Evolutionary conservation across 225 moss, liverwort and hornwort species (phyloP), one percentile per base, ranked within the genome.

Genomic region (Neckera pumila): DNA sequence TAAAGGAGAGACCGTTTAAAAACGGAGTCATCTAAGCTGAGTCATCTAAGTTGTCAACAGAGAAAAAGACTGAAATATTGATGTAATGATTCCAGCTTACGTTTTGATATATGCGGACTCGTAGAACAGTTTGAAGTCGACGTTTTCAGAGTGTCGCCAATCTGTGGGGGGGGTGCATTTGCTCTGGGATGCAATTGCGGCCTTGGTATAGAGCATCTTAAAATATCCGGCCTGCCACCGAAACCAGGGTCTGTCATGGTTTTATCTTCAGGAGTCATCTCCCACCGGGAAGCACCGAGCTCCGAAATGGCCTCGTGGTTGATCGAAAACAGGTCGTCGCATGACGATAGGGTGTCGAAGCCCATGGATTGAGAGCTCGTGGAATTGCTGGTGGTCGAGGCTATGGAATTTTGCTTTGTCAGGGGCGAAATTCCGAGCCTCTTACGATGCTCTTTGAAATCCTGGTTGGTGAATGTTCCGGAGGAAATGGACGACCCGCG

Each of bases 401-500:
- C 77, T 47, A 91, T 85, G 57, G 91, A 93, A 18, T 86, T 66
- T 58, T 81, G 93, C 75, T 88, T 90, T 54, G 82, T 75, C 57
- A 70, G 49, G 25, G 89, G 88, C 13, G 89, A 79, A 70, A 89
- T 71, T 57, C 88, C 84, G 69, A 86, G 47, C 49, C 89, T 89
- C 53, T 85, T 82, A 25, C 87, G 87, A 77, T 89, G 89, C 36
- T 84, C 87, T 77, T 85, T 87, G 81, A 89, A 85, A 79, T 92
- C 85, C 66, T 42, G 87, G 45, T 92, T 89, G 82, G 89, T 94
- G 83, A 78, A 94, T 38, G 92, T 90, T 42, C 89, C 90, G 56
- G 92, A 94, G 31, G 92, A 91, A 58, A 94, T 10, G n/a, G 94
- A 94, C 75, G 94, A 94, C 47, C 94, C 94, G 34, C 80, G 91